Percentiles rank a stretch among this genome's conserved stretches.
Conservation (phyloP, 1,284 basidiomycete species). For the Apiotrichum laibachii region DNA sequence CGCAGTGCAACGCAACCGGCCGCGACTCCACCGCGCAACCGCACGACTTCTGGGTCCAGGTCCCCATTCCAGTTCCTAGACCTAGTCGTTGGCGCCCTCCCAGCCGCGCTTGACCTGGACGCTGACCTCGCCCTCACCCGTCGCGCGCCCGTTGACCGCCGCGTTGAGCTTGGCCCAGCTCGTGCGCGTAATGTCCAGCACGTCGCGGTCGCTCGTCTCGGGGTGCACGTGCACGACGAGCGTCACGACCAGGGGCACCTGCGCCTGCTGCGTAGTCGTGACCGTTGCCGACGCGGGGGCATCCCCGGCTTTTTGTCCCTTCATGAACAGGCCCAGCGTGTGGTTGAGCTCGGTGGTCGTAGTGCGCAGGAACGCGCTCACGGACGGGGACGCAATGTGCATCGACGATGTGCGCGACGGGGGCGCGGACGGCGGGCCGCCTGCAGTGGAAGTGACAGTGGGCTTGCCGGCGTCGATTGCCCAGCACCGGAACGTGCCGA, state of each 20-base stretch:
- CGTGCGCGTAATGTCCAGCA: slow-evolving; percentile 56
- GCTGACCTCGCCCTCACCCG: slow-evolving; percentile 39
- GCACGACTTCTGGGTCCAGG: too few species aligned
- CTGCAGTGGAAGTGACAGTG: slow-evolving; percentile 3
- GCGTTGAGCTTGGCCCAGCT: slow-evolving; percentile 36
- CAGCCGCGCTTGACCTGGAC: slow-evolving; percentile 41
- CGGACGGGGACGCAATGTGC: slow-evolving; percentile 55
- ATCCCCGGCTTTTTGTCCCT: background rate
- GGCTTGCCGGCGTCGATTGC: slow-evolving; percentile 35
- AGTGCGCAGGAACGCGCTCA: slow-evolving; percentile 8
- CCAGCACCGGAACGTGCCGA: slow-evolving; percentile 43
- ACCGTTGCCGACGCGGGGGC: too few species aligned
- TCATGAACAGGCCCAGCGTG: slow-evolving; percentile 2
- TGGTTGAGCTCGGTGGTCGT: background rate
- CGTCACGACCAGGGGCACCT: slow-evolving; percentile 64
- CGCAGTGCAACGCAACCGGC: too few species aligned
- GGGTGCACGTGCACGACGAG: slow-evolving; percentile 70
- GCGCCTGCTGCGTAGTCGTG: background rate
- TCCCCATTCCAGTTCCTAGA: too few species aligned
- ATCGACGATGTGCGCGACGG: slow-evolving; percentile 70
- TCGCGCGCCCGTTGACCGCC: slow-evolving; percentile 17
- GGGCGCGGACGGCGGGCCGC: slow-evolving; percentile 59
- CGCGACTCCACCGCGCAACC: too few species aligned
- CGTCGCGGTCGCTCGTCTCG: slow-evolving; percentile 68
- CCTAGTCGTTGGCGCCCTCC: slow-evolving; percentile 23